Percentiles rank a stretch among this genome's conserved stretches.
Evolutionary conservation across 257 asterid genomes (phyloP).

Genomic region (Fraxinus anomala): DNA sequence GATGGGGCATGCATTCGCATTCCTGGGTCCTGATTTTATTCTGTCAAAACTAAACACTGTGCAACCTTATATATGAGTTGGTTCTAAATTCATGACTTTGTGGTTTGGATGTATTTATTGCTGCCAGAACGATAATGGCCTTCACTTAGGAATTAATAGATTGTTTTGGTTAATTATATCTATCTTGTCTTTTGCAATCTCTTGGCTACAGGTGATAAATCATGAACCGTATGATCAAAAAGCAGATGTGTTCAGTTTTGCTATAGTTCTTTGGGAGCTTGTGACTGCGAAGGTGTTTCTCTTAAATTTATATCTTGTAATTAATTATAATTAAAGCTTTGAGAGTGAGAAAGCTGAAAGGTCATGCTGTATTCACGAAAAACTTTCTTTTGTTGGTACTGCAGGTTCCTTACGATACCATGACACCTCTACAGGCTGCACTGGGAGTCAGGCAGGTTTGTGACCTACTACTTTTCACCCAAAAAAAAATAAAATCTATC

Average conservation of each 20-base stretch:
- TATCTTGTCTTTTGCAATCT: conserved; percentile 3
- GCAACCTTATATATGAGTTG: not conserved
- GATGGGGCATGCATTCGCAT: conserved; percentile 1
- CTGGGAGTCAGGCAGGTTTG: conserved; percentile 79
- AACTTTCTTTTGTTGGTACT: conserved; percentile 17
- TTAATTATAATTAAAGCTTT: conserved; percentile 19
- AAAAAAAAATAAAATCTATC: not conserved
- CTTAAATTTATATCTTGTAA: conserved; percentile 4
- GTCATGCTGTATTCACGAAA: not conserved
- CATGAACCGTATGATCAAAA: conserved; percentile 92
- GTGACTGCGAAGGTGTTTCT: conserved; percentile 69
- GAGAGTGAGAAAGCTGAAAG: not conserved
- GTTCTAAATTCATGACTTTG: not conserved
- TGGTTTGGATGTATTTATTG: not conserved
- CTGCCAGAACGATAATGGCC: not conserved
- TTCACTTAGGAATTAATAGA: not conserved
- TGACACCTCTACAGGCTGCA: conserved; percentile 53
- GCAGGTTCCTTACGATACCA: conserved; percentile 64
- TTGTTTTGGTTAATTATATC: not conserved
- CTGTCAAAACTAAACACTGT: not conserved
- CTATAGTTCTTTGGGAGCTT: conserved; percentile 95
- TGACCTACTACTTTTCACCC: conserved; percentile 11
- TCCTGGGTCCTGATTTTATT: not conserved
- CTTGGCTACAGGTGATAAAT: conserved; percentile 63
- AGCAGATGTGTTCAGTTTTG: conserved; percentile 91